These are phyloP conservation scores for Ophiostoma himal-ulmi DNA, from an alignment of 2,329 filamentous ascomycete species.

Conservation along the genomic window DNA sequence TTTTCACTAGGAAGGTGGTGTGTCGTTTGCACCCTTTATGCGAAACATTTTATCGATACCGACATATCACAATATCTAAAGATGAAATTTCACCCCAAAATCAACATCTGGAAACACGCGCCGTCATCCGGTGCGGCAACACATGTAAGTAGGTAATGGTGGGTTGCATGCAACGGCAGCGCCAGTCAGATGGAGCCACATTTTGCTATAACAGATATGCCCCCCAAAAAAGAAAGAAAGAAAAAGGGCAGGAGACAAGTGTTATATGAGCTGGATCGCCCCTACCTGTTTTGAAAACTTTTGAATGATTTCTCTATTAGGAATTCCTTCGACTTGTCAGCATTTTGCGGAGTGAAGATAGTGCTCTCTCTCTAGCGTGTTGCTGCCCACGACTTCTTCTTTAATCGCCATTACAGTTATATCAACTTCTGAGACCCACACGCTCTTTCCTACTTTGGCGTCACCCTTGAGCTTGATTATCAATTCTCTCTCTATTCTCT, in stretches of 20 bases:
- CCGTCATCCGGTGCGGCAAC: neutral
- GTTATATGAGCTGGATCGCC: neutral
- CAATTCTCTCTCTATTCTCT: neutral
- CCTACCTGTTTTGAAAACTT: neutral
- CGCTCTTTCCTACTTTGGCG: neutral
- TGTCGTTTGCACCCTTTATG: neutral
- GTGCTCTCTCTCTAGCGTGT: neutral
- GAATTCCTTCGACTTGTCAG: neutral
- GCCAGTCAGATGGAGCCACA: constrained; percentile 4
- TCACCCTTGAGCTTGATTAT: neutral
- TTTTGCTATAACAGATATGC: neutral
- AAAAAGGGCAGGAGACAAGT: neutral
- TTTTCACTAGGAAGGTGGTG: neutral
- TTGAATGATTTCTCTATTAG: neutral
- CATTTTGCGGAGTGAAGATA: neutral
- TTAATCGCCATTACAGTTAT: neutral
- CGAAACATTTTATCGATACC: neutral
- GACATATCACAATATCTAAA: neutral
- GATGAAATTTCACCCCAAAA: too few species aligned
- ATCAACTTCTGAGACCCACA: too few species aligned
- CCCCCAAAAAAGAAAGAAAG: neutral
- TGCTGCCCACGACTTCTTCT: neutral
- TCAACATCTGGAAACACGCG: neutral
- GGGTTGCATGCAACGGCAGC: constrained; percentile 8
- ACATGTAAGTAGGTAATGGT: neutral